These are phyloP conservation scores for Nicotiana tabacum DNA, from an alignment of 257 asterid species.

Conservation along the genomic window DNA sequence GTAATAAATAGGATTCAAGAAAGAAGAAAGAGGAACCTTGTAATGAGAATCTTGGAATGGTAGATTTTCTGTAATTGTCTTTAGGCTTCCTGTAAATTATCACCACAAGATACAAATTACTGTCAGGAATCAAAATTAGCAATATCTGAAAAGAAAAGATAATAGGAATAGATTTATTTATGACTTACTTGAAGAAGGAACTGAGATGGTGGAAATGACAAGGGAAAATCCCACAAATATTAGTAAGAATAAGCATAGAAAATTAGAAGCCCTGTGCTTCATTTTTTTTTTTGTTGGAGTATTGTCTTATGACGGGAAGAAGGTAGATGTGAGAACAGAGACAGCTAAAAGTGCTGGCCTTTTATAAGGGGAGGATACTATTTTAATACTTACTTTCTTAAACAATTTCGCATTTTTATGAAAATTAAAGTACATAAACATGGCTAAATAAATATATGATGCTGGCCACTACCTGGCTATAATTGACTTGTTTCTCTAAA, in stretches of 20 bases:
- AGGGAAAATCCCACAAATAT: slow-evolving; percentile 22
- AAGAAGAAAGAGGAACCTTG: neutral
- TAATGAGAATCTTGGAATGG: slow-evolving; percentile 9
- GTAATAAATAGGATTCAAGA: slow-evolving; percentile 6
- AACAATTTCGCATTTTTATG: neutral
- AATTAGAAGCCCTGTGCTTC: slow-evolving; percentile 1
- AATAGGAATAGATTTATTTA: neutral
- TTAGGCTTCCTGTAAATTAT: slow-evolving; percentile 36
- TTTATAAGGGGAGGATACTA: neutral
- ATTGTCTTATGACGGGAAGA: neutral
- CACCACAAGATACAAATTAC: neutral
- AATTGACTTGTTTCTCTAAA: neutral
- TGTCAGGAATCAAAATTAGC: neutral
- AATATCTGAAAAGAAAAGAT: neutral
- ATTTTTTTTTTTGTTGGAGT: slow-evolving; percentile 17
- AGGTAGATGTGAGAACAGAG: neutral
- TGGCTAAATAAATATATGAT: neutral
- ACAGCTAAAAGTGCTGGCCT: neutral
- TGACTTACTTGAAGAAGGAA: slow-evolving; percentile 42
- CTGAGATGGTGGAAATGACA: slow-evolving; percentile 21
- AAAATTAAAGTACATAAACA: neutral
- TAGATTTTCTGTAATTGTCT: slow-evolving; percentile 6
- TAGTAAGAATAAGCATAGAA: slow-evolving; percentile 5
- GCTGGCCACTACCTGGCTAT: neutral
- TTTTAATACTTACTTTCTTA: neutral